Percentiles rank a stretch among this genome's conserved stretches.
Conservation (phyloP, 345 rosid genomes). For the Lepidium didymum region DNA sequence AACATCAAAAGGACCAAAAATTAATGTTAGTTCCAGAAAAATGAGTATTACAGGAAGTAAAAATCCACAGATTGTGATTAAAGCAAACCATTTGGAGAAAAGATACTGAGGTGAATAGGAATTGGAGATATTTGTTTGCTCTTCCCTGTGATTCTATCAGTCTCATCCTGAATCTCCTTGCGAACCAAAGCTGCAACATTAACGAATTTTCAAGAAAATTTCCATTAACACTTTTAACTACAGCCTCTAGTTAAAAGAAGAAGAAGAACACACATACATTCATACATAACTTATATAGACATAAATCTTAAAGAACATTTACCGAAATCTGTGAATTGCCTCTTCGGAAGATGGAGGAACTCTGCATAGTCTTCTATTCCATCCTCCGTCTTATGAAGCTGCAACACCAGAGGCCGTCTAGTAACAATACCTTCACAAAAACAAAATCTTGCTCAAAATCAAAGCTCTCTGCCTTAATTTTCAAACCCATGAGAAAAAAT, state of each 20-base stretch:
- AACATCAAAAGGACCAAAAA: not conserved
- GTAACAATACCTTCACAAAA: slow-evolving; percentile 69
- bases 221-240: not conserved
- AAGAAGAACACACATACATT: not conserved
- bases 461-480: not conserved
- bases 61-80: not conserved
- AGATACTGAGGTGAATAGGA: slow-evolving; percentile 93
- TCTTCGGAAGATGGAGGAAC: slow-evolving; percentile 71
- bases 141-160: slow-evolving; percentile 82
- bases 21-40: not conserved
- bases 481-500: not conserved
- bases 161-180: too few species aligned
- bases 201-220: not conserved
- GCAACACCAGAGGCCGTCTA: slow-evolving; percentile 81
- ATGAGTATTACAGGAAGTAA: not conserved
- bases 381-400: slow-evolving; percentile 74
- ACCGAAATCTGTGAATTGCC: slow-evolving; percentile 67
- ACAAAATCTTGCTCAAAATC: not conserved
- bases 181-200: slow-evolving; percentile 59
- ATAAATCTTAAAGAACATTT: not conserved
- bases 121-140: slow-evolving; percentile 84
- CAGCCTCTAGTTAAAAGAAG: not conserved
- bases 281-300: not conserved
- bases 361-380: slow-evolving; percentile 79
- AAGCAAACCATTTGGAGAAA: slow-evolving; percentile 66